Conservation (phyloP, 2,329 filamentous ascomycete genomes). For the Seiridium cupressi region DNA sequence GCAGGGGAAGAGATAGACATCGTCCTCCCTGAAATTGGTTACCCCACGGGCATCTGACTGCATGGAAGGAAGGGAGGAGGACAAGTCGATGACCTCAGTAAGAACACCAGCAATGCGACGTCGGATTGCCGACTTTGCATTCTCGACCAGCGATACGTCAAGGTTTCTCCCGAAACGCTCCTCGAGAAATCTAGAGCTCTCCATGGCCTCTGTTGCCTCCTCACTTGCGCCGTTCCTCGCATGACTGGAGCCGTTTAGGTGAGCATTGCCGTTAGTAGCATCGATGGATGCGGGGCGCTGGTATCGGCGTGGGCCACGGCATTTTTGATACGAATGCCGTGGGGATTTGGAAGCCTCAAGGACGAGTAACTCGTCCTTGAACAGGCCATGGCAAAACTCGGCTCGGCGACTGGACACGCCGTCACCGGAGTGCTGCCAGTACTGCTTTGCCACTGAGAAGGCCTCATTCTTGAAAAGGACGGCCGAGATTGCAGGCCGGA, state of each 20-base stretch:
- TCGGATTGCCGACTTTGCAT: conserved; percentile 82
- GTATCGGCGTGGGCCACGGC: conserved; percentile 78
- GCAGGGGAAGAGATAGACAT: conserved; percentile 84
- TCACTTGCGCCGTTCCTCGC: conserved; percentile 15
- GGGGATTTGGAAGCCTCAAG: conserved; percentile 25
- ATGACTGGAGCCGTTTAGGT: conserved; percentile 15
- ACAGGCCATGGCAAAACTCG: conserved; percentile 79
- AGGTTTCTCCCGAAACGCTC: conserved; percentile 93
- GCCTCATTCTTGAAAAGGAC: conserved; percentile 69
- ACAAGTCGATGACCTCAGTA: conserved; percentile 67
- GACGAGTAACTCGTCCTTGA: conserved; percentile 64
- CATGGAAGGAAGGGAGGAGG: conserved; percentile 46
- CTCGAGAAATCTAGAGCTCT: conserved; percentile 82
- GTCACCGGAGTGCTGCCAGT: conserved; percentile 96
- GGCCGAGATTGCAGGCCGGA: conserved; percentile 62
- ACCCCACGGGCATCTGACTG: conserved; percentile 52
- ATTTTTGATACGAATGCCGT: conserved; percentile 30
- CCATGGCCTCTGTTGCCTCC: conserved; percentile 46
- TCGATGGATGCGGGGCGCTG: conserved; percentile 55
- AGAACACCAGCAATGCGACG: conserved; percentile 87
- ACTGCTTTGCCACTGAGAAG: conserved; percentile 79
- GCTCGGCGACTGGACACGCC: conserved; percentile 88
- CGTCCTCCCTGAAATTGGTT: conserved; percentile 71
- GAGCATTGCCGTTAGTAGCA: conserved; percentile 20
- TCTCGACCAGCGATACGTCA: conserved; percentile 72